phyloP scores from a whole-genome alignment of 495 filamentous ascomycete species.

The Arthonia radiata region DNA sequence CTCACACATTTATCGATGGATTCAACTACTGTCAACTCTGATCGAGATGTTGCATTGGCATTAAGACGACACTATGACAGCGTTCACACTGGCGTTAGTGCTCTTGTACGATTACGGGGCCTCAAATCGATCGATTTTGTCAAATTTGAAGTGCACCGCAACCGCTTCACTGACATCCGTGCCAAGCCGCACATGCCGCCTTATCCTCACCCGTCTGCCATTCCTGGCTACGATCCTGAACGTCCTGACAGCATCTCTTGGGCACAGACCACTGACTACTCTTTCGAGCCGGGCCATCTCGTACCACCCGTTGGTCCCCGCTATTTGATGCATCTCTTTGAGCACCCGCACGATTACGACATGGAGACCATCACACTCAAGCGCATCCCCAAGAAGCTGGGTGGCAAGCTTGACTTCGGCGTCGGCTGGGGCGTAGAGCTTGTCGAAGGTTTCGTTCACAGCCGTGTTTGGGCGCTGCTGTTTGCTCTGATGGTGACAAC shows the following conservation, averaged over 20 bases:
- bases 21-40: conserved; percentile 6
- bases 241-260: too few species aligned
- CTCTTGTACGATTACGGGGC: conserved; percentile 8
- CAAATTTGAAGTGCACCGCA: conserved; percentile 15
- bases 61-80: conserved; percentile 11
- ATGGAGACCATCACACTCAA: conserved; percentile 10
- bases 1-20: conserved; percentile 9
- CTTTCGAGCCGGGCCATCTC: conserved; percentile 13
- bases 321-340: conserved; percentile 16
- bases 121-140: conserved; percentile 15
- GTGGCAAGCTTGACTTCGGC: conserved; percentile 5
- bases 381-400: conserved; percentile 6
- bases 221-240: too few species aligned
- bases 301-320: conserved; percentile 15
- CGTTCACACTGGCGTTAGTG: conserved; percentile 9
- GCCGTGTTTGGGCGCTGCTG: conserved; percentile 13
- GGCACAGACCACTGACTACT: too few species aligned
- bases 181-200: conserved; percentile 12
- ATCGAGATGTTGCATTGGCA: conserved; percentile 11
- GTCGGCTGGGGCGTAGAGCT: conserved; percentile 9
- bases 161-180: conserved; percentile 15
- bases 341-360: conserved; percentile 16
- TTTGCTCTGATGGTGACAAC: conserved; percentile 11
- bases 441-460: conserved; percentile 15
- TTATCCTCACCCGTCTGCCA: conserved; percentile 5